Evolutionary conservation across 768 basidiomycete species (phyloP).

Genomic region (Auriscalpium vulgare): DNA sequence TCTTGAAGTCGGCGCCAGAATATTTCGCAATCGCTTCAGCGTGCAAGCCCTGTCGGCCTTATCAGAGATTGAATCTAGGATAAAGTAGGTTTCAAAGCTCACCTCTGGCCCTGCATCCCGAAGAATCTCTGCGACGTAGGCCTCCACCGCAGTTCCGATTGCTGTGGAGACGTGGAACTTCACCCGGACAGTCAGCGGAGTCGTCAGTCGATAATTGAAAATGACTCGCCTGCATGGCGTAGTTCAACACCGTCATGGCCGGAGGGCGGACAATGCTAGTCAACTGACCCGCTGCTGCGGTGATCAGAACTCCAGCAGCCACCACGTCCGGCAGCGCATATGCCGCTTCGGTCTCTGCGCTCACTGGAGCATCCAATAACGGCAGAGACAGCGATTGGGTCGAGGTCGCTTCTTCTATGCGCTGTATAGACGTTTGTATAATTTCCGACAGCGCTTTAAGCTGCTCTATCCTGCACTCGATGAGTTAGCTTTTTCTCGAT

Average conservation of each 20-base stretch:
- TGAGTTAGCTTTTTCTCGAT: too few relatives aligned
- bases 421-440: not conserved
- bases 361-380: not conserved
- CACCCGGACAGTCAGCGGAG: not conserved
- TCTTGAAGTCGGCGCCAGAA: conserved; percentile 16
- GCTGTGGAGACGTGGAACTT: not conserved
- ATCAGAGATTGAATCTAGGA: not conserved
- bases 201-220: too few relatives aligned
- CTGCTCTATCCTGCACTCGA: not conserved
- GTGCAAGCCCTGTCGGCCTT: conserved; percentile 17
- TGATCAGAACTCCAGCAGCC: not conserved
- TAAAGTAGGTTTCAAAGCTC: not conserved
- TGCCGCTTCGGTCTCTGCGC: not conserved
- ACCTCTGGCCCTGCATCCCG: not conserved
- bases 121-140: not conserved
- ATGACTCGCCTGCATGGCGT: not conserved
- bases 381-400: not conserved
- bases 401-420: not conserved
- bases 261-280: not conserved
- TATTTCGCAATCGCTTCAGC: conserved; percentile 22
- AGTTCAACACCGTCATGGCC: not conserved
- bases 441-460: not conserved
- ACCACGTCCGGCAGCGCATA: not conserved
- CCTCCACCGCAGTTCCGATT: not conserved
- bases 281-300: not conserved